These are phyloP conservation scores for Musa troglodytarum DNA, from an alignment of 176 grass and related monocot species.

Conservation along the genomic window DNA sequence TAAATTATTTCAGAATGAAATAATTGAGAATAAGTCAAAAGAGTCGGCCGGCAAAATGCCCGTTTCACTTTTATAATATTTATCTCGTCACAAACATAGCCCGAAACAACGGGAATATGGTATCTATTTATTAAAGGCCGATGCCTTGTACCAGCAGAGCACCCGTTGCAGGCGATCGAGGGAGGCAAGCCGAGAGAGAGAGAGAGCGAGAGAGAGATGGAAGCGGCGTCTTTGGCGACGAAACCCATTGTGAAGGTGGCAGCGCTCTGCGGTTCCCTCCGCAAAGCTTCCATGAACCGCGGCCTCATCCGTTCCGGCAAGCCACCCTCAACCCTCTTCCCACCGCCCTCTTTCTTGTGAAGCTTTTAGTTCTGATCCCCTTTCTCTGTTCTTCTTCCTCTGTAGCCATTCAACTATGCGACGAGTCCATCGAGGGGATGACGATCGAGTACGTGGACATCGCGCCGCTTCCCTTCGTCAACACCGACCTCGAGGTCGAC, in stretches of 20 bases:
- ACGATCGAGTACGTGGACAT: conserved; percentile 56
- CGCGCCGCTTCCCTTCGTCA: conserved; percentile 52
- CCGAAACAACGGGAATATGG: too few relatives aligned
- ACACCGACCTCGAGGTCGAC: conserved; percentile 69
- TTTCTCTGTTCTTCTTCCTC: neutral
- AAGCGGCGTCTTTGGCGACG: neutral
- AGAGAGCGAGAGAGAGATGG: conserved; percentile 1
- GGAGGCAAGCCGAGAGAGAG: neutral
- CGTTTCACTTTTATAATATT: too few relatives aligned
- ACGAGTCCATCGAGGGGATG: conserved; percentile 56
- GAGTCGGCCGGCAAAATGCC: too few relatives aligned
- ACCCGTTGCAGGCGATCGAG: too few relatives aligned
- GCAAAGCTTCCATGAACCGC: conserved; percentile 71
- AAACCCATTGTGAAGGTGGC: conserved; percentile 26
- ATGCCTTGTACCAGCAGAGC: conserved; percentile 5
- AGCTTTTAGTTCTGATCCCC: neutral
- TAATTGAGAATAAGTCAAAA: too few relatives aligned
- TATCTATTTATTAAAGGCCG: neutral
- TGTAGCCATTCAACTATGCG: conserved; percentile 57
- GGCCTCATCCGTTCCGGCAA: conserved; percentile 69
- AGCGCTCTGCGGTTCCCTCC: conserved; percentile 78
- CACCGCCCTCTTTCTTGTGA: neutral
- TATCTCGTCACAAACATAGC: too few relatives aligned
- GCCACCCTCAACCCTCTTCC: neutral
- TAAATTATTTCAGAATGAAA: too few relatives aligned